Base-by-base conservation (phyloP, 306 rosid genomes). In the Ziziphus jujuba region DNA sequence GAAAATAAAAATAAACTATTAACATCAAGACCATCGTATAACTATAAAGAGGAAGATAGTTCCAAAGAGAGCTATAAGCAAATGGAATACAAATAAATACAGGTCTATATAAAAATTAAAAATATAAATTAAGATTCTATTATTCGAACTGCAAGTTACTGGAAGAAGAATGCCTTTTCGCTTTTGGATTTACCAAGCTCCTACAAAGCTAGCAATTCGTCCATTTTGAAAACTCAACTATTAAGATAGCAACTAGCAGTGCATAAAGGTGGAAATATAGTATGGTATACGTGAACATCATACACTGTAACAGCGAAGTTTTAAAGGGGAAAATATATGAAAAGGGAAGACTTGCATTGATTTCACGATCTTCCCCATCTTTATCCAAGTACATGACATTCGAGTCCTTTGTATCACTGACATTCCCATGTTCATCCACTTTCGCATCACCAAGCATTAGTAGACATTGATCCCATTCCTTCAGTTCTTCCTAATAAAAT, bases 391-490 rank as follows among this genome's bases (percentile, higher is more conserved):
- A 87, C 89, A 92, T 81, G 50, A 80, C 85, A 81, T 83, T 82
- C 16, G 82, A 67, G 56, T 87, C 95, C 77, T 85, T 87, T 0
- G 77, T 80, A 67, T 89, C 88, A 24, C 72, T 83, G 55, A 89
- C 81, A 58, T 84, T 84, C 43, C 97, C 98, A 50, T 87, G 76
- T 6, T 92, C 97, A 50, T 92, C 97, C 71, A 86, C 92, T 74
- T 84, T 87, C 5, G 93, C 97, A 17, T 87, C 91, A 9, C 90
- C 89, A 34, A 90, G 89, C 96, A 93, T 90, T 15, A 77, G 70
- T 9, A 93, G 69, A 75, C 98, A 93, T 34, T 93, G 98, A 64
- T 90, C 93, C 98, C 97, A 93, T 70, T 93, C 97, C 87, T 90
- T 93, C 81, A 93, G 74, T 59, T 93, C 98, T 81, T 86, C 96